Base-by-base conservation (phyloP, 352 stramenopile genomes). In the Phytophthora foliorum region DNA sequence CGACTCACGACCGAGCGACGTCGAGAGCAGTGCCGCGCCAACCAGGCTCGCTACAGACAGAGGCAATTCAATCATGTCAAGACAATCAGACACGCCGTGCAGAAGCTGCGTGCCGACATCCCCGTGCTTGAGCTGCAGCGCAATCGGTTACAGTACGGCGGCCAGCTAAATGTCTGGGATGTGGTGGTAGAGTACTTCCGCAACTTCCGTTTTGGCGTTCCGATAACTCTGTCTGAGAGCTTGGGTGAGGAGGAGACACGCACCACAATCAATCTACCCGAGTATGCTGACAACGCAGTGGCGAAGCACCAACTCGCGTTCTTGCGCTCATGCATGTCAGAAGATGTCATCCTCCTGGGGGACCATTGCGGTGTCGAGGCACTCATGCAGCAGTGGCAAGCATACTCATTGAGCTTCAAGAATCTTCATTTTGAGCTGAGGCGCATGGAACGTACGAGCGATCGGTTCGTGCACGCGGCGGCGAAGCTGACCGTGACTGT, bases 21-120 rank as follows among this genome's bases (percentile, higher is more conserved):
- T 19, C 70, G 67, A 41, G 69, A 82, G 39, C 74, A 79, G 45
- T 79, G 74, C 22, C 70, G 74, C 8, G 42, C 45, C 19, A 79
- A 79, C 45, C 70, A 82, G 19, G 67, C 74, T n/a, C 38, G 63
- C 24, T 82, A 82, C 60, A 61, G 75, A 32, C 66, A 57, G 34
- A 78, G 69, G 19, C 65, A 76, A 32, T 53, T 65, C 7, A 34
- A 36, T 11, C 64, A 65, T 17, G 56, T 38, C 44, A 27, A 66
- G n/a, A 29, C 55, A 9, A 53, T 82, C 11, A 60, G 75, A 51
- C 10, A 48, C 0, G 67, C 32, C 0, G 63, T 82, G 2, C 25
- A 67, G 8, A 29, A 67, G 21, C 51, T 83, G 1, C 49, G 59
- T 0, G 39, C 32, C 2, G 60, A 75, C 24, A 67, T 83, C 7